phyloP scores from a whole-genome alignment of 2,329 filamentous ascomycete genomes.

The Helminthosporium solani region DNA sequence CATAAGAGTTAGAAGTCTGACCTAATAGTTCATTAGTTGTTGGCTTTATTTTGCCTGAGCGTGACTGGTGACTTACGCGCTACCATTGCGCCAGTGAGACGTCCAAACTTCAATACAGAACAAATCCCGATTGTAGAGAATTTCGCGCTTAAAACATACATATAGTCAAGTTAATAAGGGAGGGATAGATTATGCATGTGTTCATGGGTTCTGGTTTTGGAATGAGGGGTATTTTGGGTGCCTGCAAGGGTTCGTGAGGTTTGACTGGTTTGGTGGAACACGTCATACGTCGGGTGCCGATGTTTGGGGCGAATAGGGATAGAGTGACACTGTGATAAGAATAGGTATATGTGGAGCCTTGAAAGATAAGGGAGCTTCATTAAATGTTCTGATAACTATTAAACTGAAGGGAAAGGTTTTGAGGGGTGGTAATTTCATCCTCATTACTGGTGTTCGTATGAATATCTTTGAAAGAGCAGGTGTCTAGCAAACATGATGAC shows the following conservation, averaged over 20 bases:
- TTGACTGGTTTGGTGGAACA: not conserved
- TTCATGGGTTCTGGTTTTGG: not conserved
- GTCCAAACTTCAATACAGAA: not conserved
- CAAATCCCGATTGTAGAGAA: not conserved
- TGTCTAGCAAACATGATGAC: too few relatives aligned
- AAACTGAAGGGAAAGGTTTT: too few relatives aligned
- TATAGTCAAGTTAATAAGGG: not conserved
- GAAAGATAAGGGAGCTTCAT: too few relatives aligned
- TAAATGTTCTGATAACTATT: too few relatives aligned
- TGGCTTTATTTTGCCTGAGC: slow-evolving; percentile 1
- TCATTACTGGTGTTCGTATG: too few relatives aligned
- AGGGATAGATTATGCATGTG: not conserved
- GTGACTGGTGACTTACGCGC: not conserved
- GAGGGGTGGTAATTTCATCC: too few relatives aligned
- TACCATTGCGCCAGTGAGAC: slow-evolving; percentile 5
- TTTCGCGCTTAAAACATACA: not conserved
- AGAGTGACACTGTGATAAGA: too few relatives aligned
- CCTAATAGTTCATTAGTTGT: too few relatives aligned
- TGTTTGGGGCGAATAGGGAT: not conserved
- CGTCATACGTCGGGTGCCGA: not conserved
- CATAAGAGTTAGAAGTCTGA: not conserved
- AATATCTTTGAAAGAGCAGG: too few relatives aligned
- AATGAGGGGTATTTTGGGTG: not conserved
- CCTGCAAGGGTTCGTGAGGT: not conserved
- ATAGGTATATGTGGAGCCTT: too few relatives aligned